phyloP scores from a whole-genome alignment of 1,284 basidiomycete species.

The Cutaneotrichosporon dermatis region DNA sequence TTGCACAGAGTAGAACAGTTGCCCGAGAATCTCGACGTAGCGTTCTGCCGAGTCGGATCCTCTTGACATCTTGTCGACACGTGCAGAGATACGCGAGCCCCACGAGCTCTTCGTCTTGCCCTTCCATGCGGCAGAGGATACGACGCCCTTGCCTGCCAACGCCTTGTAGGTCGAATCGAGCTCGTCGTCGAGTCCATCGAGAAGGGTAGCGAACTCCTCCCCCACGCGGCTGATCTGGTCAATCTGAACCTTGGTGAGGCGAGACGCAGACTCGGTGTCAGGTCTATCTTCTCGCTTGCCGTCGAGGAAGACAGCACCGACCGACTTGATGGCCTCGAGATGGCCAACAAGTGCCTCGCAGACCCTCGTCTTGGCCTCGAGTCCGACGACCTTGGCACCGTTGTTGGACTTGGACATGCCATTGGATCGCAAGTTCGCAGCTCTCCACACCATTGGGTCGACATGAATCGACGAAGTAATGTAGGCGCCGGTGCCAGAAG shows the following conservation, averaged over 20 bases:
- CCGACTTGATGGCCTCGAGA: slow-evolving; percentile 25
- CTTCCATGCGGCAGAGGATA: slow-evolving; percentile 54
- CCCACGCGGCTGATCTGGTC: slow-evolving; percentile 53
- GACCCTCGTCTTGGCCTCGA: slow-evolving; percentile 34
- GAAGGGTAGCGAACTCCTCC: slow-evolving; percentile 52
- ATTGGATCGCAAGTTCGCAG: slow-evolving; percentile 16
- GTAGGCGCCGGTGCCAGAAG: slow-evolving; percentile 76
- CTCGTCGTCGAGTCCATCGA: slow-evolving; percentile 74
- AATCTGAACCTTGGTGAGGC: slow-evolving; percentile 10
- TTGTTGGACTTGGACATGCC: slow-evolving; percentile 60
- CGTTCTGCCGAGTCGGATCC: slow-evolving; percentile 81
- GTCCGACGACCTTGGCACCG: slow-evolving; percentile 47
- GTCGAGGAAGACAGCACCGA: slow-evolving; percentile 55
- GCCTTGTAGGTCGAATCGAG: slow-evolving; percentile 82
- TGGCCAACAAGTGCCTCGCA: slow-evolving; percentile 30
- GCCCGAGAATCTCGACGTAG: slow-evolving; percentile 74
- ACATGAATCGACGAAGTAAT: slow-evolving; percentile 82
- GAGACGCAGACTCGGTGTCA: slow-evolving; percentile 44
- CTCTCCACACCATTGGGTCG: slow-evolving; percentile 75
- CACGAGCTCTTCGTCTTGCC: slow-evolving; percentile 63
- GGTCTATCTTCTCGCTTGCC: slow-evolving; percentile 55
- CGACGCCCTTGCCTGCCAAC: slow-evolving; percentile 80
- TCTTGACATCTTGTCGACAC: slow-evolving; percentile 83
- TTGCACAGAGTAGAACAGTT: slow-evolving; percentile 70
- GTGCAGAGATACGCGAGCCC: slow-evolving; percentile 74